Evolutionary conservation across 192 early-diverging fungal species (phyloP).

Genomic region (Backusella liffmaniae): DNA sequence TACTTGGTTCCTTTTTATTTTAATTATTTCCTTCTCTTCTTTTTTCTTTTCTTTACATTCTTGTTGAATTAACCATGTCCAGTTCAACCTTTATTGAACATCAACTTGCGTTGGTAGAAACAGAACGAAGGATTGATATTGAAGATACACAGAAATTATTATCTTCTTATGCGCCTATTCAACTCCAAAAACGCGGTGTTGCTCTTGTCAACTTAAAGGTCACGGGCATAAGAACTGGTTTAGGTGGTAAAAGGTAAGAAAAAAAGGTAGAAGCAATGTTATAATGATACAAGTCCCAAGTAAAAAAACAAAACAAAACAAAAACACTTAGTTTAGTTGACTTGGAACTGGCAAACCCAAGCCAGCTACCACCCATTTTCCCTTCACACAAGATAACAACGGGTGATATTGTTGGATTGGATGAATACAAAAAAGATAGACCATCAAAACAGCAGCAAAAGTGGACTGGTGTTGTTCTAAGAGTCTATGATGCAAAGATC

Average conservation of each 20-base stretch:
- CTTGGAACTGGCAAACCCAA: constrained; percentile 57
- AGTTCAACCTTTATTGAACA: constrained; percentile 32
- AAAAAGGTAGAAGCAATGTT: background rate
- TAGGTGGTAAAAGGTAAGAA: constrained; percentile 62
- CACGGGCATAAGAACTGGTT: constrained; percentile 58
- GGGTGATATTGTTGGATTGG: constrained; percentile 74
- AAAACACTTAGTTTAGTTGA: constrained; percentile 49
- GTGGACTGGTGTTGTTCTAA: constrained; percentile 57
- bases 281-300: too few relatives aligned
- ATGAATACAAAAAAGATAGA: constrained; percentile 50
- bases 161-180: constrained; percentile 49
- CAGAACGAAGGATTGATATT: constrained; percentile 51
- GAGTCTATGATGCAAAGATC: constrained; percentile 55
- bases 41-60: background rate
- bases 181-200: constrained; percentile 65
- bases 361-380: constrained; percentile 44
- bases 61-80: background rate
- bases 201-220: constrained; percentile 63
- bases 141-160: constrained; percentile 43
- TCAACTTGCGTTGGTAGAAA: constrained; percentile 55
- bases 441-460: constrained; percentile 28
- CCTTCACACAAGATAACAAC: constrained; percentile 58
- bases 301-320: background rate
- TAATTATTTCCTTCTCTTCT: background rate
- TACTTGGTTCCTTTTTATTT: background rate